Evolutionary conservation across 75 land plant species (phyloP).

Genomic region (Pinus taeda): DNA sequence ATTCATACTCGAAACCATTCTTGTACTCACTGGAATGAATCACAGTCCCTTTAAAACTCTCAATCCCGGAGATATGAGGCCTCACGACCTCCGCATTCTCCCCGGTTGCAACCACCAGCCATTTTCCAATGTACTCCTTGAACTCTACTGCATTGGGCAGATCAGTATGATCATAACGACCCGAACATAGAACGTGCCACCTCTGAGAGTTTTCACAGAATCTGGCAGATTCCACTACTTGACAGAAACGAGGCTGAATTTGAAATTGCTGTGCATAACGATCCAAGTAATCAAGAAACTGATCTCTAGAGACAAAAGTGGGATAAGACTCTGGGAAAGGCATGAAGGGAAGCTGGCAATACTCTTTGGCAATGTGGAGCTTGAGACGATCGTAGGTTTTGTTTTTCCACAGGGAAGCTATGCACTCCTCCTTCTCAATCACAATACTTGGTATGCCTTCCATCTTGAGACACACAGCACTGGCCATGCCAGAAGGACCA

Average conservation of each 20-base stretch:
- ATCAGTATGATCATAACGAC: neutral
- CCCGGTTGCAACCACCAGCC: conserved; percentile 60
- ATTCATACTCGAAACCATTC: conserved; percentile 16
- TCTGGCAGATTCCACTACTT: conserved; percentile 25
- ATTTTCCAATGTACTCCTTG: conserved; percentile 19
- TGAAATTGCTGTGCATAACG: conserved; percentile 32
- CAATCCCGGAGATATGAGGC: conserved; percentile 30
- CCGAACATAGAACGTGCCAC: conserved; percentile 15
- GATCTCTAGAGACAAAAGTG: conserved; percentile 35
- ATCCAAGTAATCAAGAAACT: conserved; percentile 58
- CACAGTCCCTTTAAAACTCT: conserved; percentile 24
- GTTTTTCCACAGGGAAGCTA: conserved; percentile 57
- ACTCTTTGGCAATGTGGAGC: conserved; percentile 54
- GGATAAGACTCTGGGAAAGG: conserved; percentile 41
- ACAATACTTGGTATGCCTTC: conserved; percentile 42
- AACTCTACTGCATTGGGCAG: neutral
- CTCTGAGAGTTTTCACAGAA: neutral
- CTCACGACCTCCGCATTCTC: conserved; percentile 46
- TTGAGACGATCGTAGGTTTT: conserved; percentile 52
- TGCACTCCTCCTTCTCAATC: conserved; percentile 59
- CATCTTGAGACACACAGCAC: conserved; percentile 42
- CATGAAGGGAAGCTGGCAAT: conserved; percentile 48
- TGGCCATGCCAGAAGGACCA: conserved; percentile 66
- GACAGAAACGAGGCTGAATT: conserved; percentile 34
- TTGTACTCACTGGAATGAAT: conserved; percentile 26